Base-by-base conservation (phyloP, 73 alveolate genomes). In the Paramecium tetraurelia region DNA sequence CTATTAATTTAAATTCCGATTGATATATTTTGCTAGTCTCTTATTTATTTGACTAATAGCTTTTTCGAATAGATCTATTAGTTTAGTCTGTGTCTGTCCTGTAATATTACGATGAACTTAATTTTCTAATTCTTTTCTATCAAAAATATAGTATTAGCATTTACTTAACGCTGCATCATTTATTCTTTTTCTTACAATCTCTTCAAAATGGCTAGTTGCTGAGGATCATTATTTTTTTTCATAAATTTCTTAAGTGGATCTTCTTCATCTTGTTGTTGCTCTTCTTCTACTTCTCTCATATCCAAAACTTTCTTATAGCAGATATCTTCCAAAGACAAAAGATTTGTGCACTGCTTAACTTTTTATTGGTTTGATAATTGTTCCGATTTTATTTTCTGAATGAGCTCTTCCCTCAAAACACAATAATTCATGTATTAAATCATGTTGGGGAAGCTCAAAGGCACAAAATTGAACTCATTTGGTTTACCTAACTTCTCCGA, bases 371-470 rank as follows among this genome's bases (percentile, higher is more conserved):
- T 41, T 29, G 57, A 12, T 9, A 35, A 75, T 75, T 75, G 18
- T 35, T 75, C 87, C 38, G 87, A 75, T 29, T 75, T 75, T 0
- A 75, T 75, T 41, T 75, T 75, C 21, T 75, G 36, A 14, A 75
- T 75, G 20, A 75, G 57, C 18, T 75, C 87, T 38, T 75, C 87
- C 38, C 87, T 75, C 16, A 75, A 22, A 5, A 75, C 87, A 35
- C 87, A 75, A 41, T 75, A 75, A 38, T 75, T 75, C 87, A 75
- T 75, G 36, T 75, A 75, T 75, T 75, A 75, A 75, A 75, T 75
- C 87, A 75, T 75, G 16, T 75, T 75, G 6, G 58, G 59, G 18
- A 75, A 75, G 20, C 68, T 38, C 6, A 75, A 41, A 4, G 87
- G 87, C 18, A 75, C 87, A 41, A 75, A 75, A 18, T 41, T 75